These are phyloP conservation scores for Globisporangium solare DNA, from an alignment of 352 stramenopile species.

Conservation along the genomic window DNA sequence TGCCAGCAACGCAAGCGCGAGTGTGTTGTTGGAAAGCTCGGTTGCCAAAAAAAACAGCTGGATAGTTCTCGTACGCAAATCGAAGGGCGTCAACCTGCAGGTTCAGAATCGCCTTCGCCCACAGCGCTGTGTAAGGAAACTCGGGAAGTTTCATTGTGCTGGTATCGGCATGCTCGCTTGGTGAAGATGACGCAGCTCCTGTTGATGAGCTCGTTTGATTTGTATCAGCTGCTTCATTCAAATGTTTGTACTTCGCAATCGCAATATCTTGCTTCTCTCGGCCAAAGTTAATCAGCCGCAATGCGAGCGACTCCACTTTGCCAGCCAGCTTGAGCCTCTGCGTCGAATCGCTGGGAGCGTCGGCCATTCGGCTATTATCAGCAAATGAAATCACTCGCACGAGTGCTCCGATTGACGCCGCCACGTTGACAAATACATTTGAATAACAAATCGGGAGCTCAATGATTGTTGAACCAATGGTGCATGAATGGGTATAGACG, in stretches of 20 bases:
- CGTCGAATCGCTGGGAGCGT: slow-evolving; percentile 14
- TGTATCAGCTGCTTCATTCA: not conserved
- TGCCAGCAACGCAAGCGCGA: slow-evolving; percentile 32
- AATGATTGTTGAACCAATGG: not conserved
- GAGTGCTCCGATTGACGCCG: slow-evolving; percentile 25
- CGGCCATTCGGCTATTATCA: slow-evolving; percentile 26
- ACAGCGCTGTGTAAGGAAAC: slow-evolving; percentile 22
- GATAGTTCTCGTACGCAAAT: slow-evolving; percentile 48
- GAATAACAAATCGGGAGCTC: slow-evolving; percentile 16
- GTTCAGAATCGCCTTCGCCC: slow-evolving; percentile 48
- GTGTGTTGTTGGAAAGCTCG: slow-evolving; percentile 29
- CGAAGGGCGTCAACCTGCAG: slow-evolving; percentile 27
- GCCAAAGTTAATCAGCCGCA: slow-evolving; percentile 23
- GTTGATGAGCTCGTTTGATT: not conserved
- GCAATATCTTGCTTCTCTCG: not conserved
- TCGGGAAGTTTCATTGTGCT: not conserved
- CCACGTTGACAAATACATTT: slow-evolving; percentile 41
- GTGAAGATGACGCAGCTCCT: not conserved
- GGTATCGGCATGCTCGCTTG: not conserved
- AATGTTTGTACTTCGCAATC: not conserved
- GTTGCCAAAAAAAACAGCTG: slow-evolving; percentile 53
- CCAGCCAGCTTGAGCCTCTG: slow-evolving; percentile 13
- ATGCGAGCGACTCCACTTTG: slow-evolving; percentile 21
- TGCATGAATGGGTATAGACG: slow-evolving; percentile 1
- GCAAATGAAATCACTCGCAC: slow-evolving; percentile 41